Base-by-base conservation (phyloP, 2,329 filamentous ascomycete species). In the Teratosphaeria pseudoeucalypti region DNA sequence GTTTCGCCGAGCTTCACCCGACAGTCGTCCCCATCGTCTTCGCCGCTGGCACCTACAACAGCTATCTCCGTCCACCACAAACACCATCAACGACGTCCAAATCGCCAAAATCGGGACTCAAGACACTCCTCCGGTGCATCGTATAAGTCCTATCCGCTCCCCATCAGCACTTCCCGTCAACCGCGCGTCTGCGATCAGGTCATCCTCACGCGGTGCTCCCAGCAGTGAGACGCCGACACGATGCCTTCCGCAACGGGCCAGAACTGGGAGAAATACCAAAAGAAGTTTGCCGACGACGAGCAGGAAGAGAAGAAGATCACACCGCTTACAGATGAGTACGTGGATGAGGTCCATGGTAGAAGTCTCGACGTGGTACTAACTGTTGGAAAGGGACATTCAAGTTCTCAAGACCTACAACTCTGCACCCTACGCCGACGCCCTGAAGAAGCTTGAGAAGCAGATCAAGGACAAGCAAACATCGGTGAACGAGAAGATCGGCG, bases 301-400 rank as follows among this genome's bases (percentile, higher is more conserved):
- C 82, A 92, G 76, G 91, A 95, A 75, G 94, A 99, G 83, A 99
- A 99, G 87, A 99, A 99, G 85, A 99, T 99, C 74, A 92, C 91
- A 62, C 94, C 94, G 66, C 81, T 99, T 64, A 88, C 92, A 68
- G 94, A 97, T 80, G 94, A 97, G 92, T 96, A 83, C 66, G 88
- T 79, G 53, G 4, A 32, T 54, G 53, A 32, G 4, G 55, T 14
- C 12, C 14, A 6, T 5, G 23, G 32, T 12, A 29, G 12, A 14
- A 37, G 12, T 27, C 55, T 37, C 23, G 57, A 56, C 65, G 63
- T 68, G 16, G 27, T 54, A 34, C 74, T 77, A 70, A 77, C 64
- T 58, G 59, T 54, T 54, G n/a, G 52, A 49, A 49, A 97, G 92
- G 81, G 94, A 99, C 80, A 99, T 99, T 71, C 92, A 96, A 80